Evolutionary conservation across 257 asterid genomes (phyloP).

Genomic region (Pogostemon cablin): DNA sequence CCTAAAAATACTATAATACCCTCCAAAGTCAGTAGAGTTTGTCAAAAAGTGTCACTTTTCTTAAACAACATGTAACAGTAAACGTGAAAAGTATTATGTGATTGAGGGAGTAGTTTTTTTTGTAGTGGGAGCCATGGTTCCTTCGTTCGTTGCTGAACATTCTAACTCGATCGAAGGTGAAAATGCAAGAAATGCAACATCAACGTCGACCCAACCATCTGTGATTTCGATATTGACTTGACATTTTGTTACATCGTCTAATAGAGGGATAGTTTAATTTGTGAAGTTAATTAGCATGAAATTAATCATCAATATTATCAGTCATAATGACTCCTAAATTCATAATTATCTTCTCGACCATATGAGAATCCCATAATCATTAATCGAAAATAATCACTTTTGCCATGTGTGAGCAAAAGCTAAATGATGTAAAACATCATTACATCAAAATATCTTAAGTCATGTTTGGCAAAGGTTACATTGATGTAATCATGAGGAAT

Average conservation of each 20-base stretch:
- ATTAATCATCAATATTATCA: not conserved
- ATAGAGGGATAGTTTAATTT: not conserved
- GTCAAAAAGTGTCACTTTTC: too few species aligned
- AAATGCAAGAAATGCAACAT: constrained; percentile 53
- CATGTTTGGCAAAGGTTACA: constrained; percentile 33
- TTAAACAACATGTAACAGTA: too few species aligned
- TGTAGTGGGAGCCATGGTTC: too few species aligned
- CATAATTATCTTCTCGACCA: constrained; percentile 16
- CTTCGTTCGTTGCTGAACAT: constrained; percentile 44
- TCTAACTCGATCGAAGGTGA: constrained; percentile 61
- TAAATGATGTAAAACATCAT: not conserved
- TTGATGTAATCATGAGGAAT: too few species aligned
- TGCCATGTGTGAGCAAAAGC: constrained; percentile 23
- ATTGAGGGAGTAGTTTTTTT: too few species aligned
- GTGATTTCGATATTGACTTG: constrained; percentile 62
- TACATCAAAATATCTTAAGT: not conserved
- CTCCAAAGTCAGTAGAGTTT: too few species aligned
- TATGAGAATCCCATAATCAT: not conserved
- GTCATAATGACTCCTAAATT: constrained; percentile 11
- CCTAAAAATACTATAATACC: too few species aligned
- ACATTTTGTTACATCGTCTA: constrained; percentile 47
- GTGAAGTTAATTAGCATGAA: constrained; percentile 18
- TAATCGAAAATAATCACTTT: not conserved
- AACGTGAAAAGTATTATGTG: too few species aligned
- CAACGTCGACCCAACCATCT: constrained; percentile 43